Percentiles rank a stretch among this genome's conserved stretches.
phyloP scores from a whole-genome alignment of 495 filamentous ascomycete genomes.

The Xylaria curta region DNA sequence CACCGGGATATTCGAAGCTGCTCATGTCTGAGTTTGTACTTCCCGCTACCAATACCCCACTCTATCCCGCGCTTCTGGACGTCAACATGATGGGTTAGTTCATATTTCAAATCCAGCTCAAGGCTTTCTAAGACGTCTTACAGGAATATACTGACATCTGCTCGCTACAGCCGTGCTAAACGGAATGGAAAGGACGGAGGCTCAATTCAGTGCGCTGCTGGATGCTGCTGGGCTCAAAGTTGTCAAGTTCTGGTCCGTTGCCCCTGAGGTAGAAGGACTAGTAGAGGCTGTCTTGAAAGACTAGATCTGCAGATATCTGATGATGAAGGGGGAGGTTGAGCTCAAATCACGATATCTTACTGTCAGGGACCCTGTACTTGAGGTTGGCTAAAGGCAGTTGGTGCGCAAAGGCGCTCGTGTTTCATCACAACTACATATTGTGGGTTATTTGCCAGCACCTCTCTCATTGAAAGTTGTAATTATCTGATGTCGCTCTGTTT shows the following conservation, averaged over 20 bases:
- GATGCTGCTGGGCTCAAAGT: constrained; percentile 46
- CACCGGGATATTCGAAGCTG: constrained; percentile 49
- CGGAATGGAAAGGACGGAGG: constrained; percentile 47
- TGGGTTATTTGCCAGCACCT: too few species aligned
- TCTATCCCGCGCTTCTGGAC: constrained; percentile 43
- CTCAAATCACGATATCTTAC: too few species aligned
- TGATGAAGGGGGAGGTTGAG: too few species aligned
- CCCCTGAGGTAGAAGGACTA: constrained; percentile 31
- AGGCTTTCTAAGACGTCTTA: not conserved
- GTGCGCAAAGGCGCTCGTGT: too few species aligned
- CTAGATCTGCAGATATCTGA: too few species aligned
- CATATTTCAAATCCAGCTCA: not conserved
- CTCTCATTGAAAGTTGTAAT: too few species aligned
- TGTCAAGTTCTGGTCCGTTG: constrained; percentile 42
- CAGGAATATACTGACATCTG: constrained; percentile 7
- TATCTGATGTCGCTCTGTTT: too few species aligned
- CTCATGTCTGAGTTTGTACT: constrained; percentile 56
- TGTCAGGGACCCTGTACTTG: too few species aligned
- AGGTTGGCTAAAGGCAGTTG: too few species aligned
- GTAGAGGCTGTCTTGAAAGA: constrained; percentile 40
- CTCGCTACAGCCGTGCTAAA: constrained; percentile 27
- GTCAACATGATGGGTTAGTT: constrained; percentile 47
- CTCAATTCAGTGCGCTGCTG: constrained; percentile 45
- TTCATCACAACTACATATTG: too few species aligned
- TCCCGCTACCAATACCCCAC: constrained; percentile 39